A percentile compares a stretch with the other conserved stretches of the same genome.
These are phyloP conservation scores for Malus asiatica DNA, from an alignment of 306 rosid species.

Conservation along the genomic window DNA sequence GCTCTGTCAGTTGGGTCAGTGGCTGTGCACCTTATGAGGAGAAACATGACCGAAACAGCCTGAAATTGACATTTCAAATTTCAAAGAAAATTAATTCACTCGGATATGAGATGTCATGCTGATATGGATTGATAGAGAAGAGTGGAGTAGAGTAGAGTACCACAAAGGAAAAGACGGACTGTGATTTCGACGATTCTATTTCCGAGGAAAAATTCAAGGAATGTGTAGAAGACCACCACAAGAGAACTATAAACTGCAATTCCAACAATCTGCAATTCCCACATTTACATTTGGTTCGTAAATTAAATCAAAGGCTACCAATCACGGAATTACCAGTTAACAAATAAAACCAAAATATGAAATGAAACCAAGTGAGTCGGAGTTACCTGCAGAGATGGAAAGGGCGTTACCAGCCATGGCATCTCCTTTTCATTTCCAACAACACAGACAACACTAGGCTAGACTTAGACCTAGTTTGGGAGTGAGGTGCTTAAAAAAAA, in stretches of 20 bases:
- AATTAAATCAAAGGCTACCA: too few species aligned
- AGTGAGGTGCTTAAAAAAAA: too few species aligned
- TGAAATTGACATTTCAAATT: slow-evolving; percentile 8
- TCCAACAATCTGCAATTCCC: slow-evolving; percentile 3
- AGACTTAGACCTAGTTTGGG: too few species aligned
- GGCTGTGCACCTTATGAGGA: slow-evolving; percentile 77
- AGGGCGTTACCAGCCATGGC: too few species aligned
- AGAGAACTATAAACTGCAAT: slow-evolving; percentile 50
- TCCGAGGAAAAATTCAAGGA: slow-evolving; percentile 78
- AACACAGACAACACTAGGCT: too few species aligned
- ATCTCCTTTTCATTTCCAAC: too few species aligned
- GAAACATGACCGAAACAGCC: slow-evolving; percentile 61
- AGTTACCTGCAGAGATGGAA: slow-evolving; percentile 47
- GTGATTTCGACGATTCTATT: slow-evolving; percentile 54
- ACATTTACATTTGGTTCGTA: not conserved
- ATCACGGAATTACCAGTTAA: too few species aligned
- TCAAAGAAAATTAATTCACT: not conserved
- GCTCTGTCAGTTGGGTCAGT: slow-evolving; percentile 84
- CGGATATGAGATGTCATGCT: not conserved
- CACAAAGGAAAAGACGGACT: slow-evolving; percentile 35
- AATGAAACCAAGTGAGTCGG: not conserved
- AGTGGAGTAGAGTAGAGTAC: too few species aligned
- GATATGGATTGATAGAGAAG: too few species aligned
- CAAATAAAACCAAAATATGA: too few species aligned
- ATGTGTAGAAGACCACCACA: slow-evolving; percentile 61